phyloP scores from a whole-genome alignment of 1,139 yeast species.

The Casaregolazyma suthepensis region DNA sequence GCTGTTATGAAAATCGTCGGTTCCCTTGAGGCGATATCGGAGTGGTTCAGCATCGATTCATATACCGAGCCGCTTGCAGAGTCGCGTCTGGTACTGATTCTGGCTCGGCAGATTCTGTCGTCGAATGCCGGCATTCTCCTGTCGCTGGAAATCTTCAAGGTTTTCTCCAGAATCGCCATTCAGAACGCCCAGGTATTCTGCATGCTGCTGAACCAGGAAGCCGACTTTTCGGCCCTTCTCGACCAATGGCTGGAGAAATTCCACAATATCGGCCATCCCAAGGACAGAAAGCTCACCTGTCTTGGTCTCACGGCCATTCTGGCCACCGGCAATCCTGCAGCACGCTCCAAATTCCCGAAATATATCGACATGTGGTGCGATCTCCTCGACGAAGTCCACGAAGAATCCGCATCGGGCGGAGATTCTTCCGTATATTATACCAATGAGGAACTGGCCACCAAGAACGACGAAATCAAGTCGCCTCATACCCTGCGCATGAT shows the following conservation, averaged over 20 bases:
- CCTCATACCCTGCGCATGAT: constrained; percentile 20
- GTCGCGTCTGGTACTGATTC: constrained; percentile 20
- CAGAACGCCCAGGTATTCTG: constrained; percentile 44
- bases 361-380: constrained; percentile 51
- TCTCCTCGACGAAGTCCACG: constrained; percentile 61
- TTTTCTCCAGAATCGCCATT: constrained; percentile 50
- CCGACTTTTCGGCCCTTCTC: constrained; percentile 17
- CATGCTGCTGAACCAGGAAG: constrained; percentile 26
- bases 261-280: constrained; percentile 59
- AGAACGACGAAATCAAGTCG: constrained; percentile 9
- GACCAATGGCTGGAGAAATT: constrained; percentile 33
- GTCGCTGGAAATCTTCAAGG: constrained; percentile 44
- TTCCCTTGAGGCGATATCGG: constrained; percentile 18
- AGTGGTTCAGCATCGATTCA: constrained; percentile 20
- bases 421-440: constrained; percentile 28
- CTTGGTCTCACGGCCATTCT: constrained; percentile 51
- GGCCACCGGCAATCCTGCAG: constrained; percentile 31
- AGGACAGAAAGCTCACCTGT: constrained; percentile 56
- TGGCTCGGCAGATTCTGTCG: constrained; percentile 44
- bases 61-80: constrained; percentile 24
- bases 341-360: constrained; percentile 31
- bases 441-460: constrained; percentile 26
- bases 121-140: constrained; percentile 33
- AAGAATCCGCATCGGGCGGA: constrained; percentile 41
- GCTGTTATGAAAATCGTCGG: constrained; percentile 35